Evolutionary conservation across 2,329 filamentous ascomycete genomes (phyloP), one percentile per base, ranked within the genome.

Genomic region (Aureobasidium lini): DNA sequence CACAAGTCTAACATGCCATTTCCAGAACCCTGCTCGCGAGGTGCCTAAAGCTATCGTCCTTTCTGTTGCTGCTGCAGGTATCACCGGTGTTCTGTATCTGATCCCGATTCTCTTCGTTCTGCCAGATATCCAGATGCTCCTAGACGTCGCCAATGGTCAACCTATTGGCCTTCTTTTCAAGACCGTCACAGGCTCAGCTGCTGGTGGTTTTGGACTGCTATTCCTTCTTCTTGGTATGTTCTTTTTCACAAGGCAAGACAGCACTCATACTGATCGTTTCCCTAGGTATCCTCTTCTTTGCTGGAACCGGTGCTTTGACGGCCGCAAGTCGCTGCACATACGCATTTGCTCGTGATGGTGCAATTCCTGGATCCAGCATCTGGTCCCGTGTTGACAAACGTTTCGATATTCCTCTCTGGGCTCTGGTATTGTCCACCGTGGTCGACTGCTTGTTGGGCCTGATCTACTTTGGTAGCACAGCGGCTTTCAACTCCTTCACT

Each of bases 401-500:
- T 2, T 79, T 89, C 53, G 84, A 86, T 60, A 84, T 92, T 58
- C 89, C 89, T 0, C 75, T 93, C 1, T 84, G 79, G 77, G 87
- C 85, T 1, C 78, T 92, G 6, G 75, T 84, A 3, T 77, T 92
- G 2, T 89, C 87, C 0, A 85, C 87, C 0, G 68, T 78, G 0
- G 82, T 92, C 44, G 84, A 88, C 70, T 87, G 84, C 64, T 74
- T 91, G 10, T 79, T 92, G 0, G 88, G 88, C 0, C 79, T 89
- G 64, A 90, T 92, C 71, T 92, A 89, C 75, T 90, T 92, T 64
- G 89, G 89, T 9, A 88, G 85, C 1, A 81, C 83, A 0, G 86
- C 87, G 0, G 89, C 89, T 0, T 92, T 92, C 76, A 88, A 87
- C 76, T 86, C 84, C 9, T 91, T 92, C 72, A 91, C 88, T 0